Percentiles rank a stretch among this genome's conserved stretches.
Conservation (phyloP, 768 basidiomycete species). For the Boletellus ananiceps region DNA sequence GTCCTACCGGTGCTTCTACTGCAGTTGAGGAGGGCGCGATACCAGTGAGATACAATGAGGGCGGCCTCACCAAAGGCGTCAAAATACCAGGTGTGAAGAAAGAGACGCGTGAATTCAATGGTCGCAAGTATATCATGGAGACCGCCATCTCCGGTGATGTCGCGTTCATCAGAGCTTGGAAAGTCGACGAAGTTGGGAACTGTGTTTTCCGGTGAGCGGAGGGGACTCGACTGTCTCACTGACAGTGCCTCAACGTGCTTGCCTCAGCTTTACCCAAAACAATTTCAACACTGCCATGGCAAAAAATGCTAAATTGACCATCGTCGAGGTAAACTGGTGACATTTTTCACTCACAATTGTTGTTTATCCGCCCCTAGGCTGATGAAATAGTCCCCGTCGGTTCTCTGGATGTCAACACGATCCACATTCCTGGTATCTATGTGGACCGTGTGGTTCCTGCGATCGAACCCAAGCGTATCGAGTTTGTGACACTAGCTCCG, state of each 20-base stretch:
- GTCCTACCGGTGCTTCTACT: constrained; percentile 84
- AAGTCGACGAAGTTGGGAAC: constrained; percentile 88
- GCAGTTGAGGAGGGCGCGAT: constrained; percentile 78
- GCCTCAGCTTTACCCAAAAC: constrained; percentile 70
- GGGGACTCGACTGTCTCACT: not conserved
- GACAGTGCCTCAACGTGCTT: not conserved
- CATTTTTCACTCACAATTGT: constrained; percentile 1
- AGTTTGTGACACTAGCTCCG: constrained; percentile 66
- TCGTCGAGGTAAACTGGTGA: constrained; percentile 65
- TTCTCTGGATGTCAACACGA: constrained; percentile 70
- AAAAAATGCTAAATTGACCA: constrained; percentile 82
- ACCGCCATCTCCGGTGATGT: constrained; percentile 75
- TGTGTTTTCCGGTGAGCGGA: constrained; percentile 72
- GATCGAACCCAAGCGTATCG: constrained; percentile 72
- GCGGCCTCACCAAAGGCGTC: constrained; percentile 67
- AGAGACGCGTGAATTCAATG: constrained; percentile 71
- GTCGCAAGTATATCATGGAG: constrained; percentile 80
- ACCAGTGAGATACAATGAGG: constrained; percentile 72
- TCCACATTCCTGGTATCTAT: constrained; percentile 83
- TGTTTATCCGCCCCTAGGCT: constrained; percentile 45
- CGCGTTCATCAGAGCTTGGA: constrained; percentile 87
- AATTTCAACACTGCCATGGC: constrained; percentile 89
- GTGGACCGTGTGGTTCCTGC: constrained; percentile 85
- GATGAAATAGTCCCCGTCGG: constrained; percentile 87
- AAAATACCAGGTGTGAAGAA: constrained; percentile 70